phyloP scores from a whole-genome alignment of 257 asterid genomes.

The Anisodus acutangulus region DNA sequence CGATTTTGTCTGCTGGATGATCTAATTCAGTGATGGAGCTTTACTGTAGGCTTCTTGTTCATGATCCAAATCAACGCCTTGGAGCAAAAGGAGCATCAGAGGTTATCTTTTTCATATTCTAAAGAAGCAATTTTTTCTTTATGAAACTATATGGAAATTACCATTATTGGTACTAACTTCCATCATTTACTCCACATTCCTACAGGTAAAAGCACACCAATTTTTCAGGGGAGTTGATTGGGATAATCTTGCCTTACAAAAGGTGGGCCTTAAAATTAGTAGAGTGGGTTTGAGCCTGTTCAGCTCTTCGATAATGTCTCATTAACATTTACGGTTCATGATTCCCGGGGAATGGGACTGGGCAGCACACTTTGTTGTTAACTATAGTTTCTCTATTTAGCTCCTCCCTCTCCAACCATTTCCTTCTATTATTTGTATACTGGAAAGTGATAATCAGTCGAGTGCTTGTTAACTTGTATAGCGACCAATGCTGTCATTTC shows the following conservation, averaged over 20 bases:
- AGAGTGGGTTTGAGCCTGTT: constrained; percentile 17
- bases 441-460: background rate
- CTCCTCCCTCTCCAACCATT: background rate
- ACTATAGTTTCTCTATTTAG: background rate
- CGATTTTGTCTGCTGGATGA: constrained; percentile 16
- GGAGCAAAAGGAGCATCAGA: constrained; percentile 93
- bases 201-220: constrained; percentile 83
- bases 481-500: background rate
- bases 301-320: constrained; percentile 1
- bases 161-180: constrained; percentile 25
- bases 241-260: constrained; percentile 85
- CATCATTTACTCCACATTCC: constrained; percentile 36
- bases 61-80: constrained; percentile 80
- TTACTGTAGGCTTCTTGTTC: constrained; percentile 72
- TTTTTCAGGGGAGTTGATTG: constrained; percentile 93
- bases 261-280: constrained; percentile 50
- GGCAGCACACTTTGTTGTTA: constrained; percentile 7
- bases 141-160: constrained; percentile 14
- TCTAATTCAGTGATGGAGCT: constrained; percentile 18
- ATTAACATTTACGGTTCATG: background rate
- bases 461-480: background rate
- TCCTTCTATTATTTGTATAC: background rate
- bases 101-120: constrained; percentile 47
- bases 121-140: constrained; percentile 20
- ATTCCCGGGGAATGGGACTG: background rate